A percentile compares a stretch with the other conserved stretches of the same genome.
Conservation (phyloP, 176 grass and related monocot species). For the Cymbopogon citratus region DNA sequence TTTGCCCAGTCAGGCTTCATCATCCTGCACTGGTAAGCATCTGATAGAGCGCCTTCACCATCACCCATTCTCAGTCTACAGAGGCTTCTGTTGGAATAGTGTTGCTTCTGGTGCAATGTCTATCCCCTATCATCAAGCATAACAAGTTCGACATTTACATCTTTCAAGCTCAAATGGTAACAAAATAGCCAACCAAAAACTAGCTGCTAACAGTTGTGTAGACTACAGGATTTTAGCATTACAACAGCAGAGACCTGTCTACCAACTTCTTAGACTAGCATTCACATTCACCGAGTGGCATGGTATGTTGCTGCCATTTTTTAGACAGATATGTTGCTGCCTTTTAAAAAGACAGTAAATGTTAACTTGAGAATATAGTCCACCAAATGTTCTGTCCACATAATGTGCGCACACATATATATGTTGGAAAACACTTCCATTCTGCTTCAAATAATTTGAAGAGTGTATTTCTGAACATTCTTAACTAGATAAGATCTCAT, state of each 20-base stretch:
- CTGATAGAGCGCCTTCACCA: constrained; percentile 27
- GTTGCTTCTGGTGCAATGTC: background rate
- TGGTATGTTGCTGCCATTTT: background rate
- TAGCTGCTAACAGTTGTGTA: background rate
- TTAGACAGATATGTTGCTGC: too few species aligned
- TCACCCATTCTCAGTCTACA: constrained; percentile 42
- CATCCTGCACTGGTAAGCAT: constrained; percentile 31
- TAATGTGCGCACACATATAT: background rate
- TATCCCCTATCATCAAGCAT: constrained; percentile 26
- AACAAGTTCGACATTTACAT: background rate
- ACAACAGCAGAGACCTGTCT: background rate
- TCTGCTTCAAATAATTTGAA: background rate
- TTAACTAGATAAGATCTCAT: background rate
- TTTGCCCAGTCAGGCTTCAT: background rate
- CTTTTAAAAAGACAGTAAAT: background rate
- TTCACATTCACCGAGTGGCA: background rate
- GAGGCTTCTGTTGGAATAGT: constrained; percentile 42
- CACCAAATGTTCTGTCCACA: background rate
- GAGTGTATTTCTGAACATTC: background rate
- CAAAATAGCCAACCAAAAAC: background rate
- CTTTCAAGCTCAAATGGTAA: background rate
- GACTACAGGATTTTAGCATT: background rate
- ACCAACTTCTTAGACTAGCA: background rate
- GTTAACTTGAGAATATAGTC: background rate
- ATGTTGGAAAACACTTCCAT: background rate